These are phyloP conservation scores for Suhomyces pyralidae DNA, from an alignment of 805 yeast genomes.

Conservation along the genomic window DNA sequence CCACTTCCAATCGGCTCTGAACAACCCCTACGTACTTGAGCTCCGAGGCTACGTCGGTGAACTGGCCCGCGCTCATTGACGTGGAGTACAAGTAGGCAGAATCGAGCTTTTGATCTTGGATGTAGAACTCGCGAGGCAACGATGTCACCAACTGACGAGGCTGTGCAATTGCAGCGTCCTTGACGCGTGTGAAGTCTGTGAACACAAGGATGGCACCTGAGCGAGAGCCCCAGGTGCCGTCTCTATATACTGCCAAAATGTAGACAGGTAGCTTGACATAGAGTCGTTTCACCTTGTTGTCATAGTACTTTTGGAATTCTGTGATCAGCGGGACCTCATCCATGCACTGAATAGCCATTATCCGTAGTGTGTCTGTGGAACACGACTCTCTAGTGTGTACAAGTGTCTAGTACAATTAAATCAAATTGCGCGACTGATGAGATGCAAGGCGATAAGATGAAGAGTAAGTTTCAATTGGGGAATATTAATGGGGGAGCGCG, in stretches of 20 bases:
- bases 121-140: not conserved
- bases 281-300: not conserved
- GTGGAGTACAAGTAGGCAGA: not conserved
- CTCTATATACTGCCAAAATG: constrained; percentile 5
- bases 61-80: not conserved
- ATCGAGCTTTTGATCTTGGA: not conserved
- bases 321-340: not conserved
- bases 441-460: not conserved
- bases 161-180: constrained; percentile 1
- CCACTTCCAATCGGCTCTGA: not conserved
- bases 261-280: constrained; percentile 8
- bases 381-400: not conserved
- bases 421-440: not conserved
- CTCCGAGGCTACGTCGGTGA: not conserved
- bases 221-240: constrained; percentile 2
- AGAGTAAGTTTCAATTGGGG: not conserved
- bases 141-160: not conserved
- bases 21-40: not conserved
- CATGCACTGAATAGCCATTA: not conserved
- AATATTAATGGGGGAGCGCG: not conserved
- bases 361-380: not conserved
- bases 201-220: constrained; percentile 4
- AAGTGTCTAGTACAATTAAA: not conserved
- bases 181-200: constrained; percentile 9
- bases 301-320: not conserved